These are phyloP conservation scores for Aspergillus japonicus DNA, from an alignment of 2,329 filamentous ascomycete genomes.

Conservation along the genomic window DNA sequence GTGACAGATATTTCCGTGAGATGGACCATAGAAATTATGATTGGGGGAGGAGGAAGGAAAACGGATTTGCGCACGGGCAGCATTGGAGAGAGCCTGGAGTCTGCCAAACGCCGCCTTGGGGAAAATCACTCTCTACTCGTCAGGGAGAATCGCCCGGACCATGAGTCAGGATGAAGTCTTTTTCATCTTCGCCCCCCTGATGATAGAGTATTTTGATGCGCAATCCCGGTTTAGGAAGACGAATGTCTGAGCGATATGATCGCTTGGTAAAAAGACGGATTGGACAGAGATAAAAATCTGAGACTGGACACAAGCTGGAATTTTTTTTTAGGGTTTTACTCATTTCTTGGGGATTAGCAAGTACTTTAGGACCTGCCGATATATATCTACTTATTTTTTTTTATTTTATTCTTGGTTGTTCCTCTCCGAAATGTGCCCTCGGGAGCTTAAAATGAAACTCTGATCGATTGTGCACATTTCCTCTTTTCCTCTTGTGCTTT, in stretches of 20 bases:
- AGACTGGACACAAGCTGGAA: conserved; percentile 6
- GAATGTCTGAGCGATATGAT: not conserved
- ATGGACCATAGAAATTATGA: conserved; percentile 23
- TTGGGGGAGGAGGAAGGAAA: conserved; percentile 11
- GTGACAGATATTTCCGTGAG: conserved; percentile 28
- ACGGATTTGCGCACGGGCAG: conserved; percentile 23
- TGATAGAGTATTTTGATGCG: conserved; percentile 12
- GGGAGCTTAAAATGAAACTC: not conserved
- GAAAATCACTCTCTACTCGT: conserved; percentile 19
- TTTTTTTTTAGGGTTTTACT: not conserved
- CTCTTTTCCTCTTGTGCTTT: not conserved
- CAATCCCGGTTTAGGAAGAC: conserved; percentile 12
- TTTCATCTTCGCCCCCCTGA: conserved; percentile 7
- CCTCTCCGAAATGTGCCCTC: not conserved
- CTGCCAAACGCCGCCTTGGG: conserved; percentile 20
- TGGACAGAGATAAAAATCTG: not conserved
- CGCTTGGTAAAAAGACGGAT: conserved; percentile 6
- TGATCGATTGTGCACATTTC: not conserved
- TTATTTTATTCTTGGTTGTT: conserved; percentile 5
- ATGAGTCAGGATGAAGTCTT: conserved; percentile 14
- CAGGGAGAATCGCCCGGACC: conserved; percentile 17
- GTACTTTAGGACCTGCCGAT: conserved; percentile 14
- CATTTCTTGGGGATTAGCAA: conserved; percentile 10
- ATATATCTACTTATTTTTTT: conserved; percentile 1
- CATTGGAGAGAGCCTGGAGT: conserved; percentile 2